Evolutionary conservation across 1,284 basidiomycete species (phyloP).

Genomic region (Heterobasidion occidentale): DNA sequence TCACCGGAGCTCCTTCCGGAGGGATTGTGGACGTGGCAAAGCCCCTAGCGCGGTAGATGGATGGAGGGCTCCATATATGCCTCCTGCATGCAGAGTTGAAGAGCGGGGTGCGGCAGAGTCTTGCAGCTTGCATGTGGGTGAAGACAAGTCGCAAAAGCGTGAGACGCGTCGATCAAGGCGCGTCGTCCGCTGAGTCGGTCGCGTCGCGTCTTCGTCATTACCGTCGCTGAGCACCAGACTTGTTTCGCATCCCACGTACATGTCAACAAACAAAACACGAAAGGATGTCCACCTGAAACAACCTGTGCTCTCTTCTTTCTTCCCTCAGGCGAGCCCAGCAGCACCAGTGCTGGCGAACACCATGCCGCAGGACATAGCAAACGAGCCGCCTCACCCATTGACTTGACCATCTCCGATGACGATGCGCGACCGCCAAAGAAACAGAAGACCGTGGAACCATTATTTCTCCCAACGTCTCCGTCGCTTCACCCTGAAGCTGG

Average conservation of each 20-base stretch:
- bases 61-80: not conserved
- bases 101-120: not conserved
- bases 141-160: not conserved
- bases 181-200: not conserved
- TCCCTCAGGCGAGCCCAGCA: constrained; percentile 23
- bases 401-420: constrained; percentile 39
- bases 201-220: not conserved
- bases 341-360: constrained; percentile 5
- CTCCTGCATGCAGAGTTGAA: not conserved
- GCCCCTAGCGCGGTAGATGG: not conserved
- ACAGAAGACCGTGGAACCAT: constrained; percentile 17
- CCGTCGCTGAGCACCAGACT: not conserved
- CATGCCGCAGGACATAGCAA: constrained; percentile 19
- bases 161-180: not conserved
- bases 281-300: constrained; percentile 19
- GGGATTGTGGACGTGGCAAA: not conserved
- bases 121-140: not conserved
- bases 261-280: not conserved
- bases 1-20: constrained; percentile 11
- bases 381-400: constrained; percentile 35
- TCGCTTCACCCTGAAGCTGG: not conserved
- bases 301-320: constrained; percentile 49
- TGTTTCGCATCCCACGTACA: not conserved
- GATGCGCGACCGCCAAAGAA: constrained; percentile 28
- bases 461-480: constrained; percentile 9